Evolutionary conservation across 768 basidiomycete genomes (phyloP), one percentile per base, ranked within the genome.

Genomic region (Pleurotus ostreatus): DNA sequence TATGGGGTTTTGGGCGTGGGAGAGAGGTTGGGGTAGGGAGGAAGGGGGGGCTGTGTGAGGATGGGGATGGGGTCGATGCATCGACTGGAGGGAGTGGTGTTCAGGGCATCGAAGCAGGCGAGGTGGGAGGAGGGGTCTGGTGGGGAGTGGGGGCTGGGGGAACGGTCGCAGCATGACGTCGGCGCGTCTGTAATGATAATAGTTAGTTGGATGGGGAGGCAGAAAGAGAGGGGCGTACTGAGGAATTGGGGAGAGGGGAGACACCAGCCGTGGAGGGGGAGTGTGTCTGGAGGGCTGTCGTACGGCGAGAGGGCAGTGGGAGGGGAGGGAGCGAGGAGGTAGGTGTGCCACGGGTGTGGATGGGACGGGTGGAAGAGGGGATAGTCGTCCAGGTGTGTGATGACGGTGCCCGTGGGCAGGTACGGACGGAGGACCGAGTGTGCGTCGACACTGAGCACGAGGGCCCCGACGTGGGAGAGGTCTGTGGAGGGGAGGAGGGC

Each of bases 351-450:
- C 0, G 65, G 56, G 61, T 80, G 70, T 20, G 68, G 58, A 40
- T 60, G 73, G 37, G 30, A 9, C 0, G 30, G 1, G 30, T 34
- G 8, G 30, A 34, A 34, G 30, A 92, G 71, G 0, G 70, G 47
- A 1, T 70, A 68, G 66, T 94, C 92, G 58, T 93, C 88, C 18
- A 94, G 62, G 45, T 75, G 70, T 3, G 81, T 84, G 48, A 94
- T 74, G 4, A 92, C 61, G 2, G 82, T 73, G 5, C 87, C 87
- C 7, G 74, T 61, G 1, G 73, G 71, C 12, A 94, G 69, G 63
- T 89, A 77, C 0, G 65, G 66, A n/a, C 70, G 66, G 41, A 94
- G 68, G 11, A 85, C 80, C 0, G 92, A 92, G 45, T 30, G 30
- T 34, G 40, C 20, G 40, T 15, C 22, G 5, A 44, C 6, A 2